Evolutionary conservation across 768 basidiomycete genomes (phyloP).

Genomic region (Russula abietina): DNA sequence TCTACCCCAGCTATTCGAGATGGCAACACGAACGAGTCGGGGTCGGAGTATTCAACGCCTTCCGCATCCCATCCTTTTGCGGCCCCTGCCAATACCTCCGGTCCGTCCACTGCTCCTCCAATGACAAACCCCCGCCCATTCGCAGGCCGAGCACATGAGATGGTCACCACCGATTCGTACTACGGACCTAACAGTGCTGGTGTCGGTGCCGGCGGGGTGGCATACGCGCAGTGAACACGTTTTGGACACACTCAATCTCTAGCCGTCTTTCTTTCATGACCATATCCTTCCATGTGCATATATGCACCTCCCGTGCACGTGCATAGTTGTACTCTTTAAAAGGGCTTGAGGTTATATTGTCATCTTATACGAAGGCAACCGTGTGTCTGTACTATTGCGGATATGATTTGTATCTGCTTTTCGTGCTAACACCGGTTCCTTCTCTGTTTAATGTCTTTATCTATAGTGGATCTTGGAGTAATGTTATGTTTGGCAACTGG

Average conservation of each 20-base stretch:
- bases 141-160: not conserved
- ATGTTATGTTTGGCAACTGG: not conserved
- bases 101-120: not conserved
- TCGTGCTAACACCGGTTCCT: not conserved
- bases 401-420: conserved; percentile 13
- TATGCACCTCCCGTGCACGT: not conserved
- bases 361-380: not conserved
- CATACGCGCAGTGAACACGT: conserved; percentile 3
- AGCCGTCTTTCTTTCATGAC: not conserved
- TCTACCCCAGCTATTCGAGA: not conserved
- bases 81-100: conserved; percentile 11
- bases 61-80: conserved; percentile 16
- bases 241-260: not conserved
- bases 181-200: conserved; percentile 15
- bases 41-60: not conserved
- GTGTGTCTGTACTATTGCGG: not conserved
- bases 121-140: not conserved
- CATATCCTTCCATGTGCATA: not conserved
- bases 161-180: conserved; percentile 14
- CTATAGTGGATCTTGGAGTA: not conserved
- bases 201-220: not conserved
- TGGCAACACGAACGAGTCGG: not conserved
- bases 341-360: not conserved
- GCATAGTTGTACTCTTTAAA: conserved; percentile 11
- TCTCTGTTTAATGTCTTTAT: not conserved